Evolutionary conservation across 164 flowering plant genomes (phyloP), one percentile per base, ranked within the genome.

Genomic region (Vitis amurensis): DNA sequence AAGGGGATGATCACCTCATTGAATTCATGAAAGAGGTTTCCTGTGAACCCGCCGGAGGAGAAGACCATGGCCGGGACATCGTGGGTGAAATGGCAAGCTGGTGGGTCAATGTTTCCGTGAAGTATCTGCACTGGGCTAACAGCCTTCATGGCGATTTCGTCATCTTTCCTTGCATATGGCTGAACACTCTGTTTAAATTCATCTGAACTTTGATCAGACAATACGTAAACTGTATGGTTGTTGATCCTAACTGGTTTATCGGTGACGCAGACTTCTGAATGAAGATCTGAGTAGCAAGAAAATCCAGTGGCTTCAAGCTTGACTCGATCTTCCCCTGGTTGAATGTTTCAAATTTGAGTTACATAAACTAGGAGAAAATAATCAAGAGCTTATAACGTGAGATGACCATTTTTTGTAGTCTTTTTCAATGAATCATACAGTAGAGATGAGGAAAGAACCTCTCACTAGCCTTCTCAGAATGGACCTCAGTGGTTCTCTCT

Each of bases 1-100:
- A 87, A 70, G 4, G 90, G 90, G 59, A 85, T 74, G 17, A 83
- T 64, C 51, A 74, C 58, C 44, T 87, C 88, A 47, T 76, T 77
- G 67, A 85, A 74, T 31, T 83, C 89, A 60, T 87, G 89, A 65
- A 70, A 87, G 3, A 69, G n/a, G 66, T 85, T 87, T 2, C 85
- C 86, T 3, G 70, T 49, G 61, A 70, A 78, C 16, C 87, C 85
- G 0, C 81, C 81, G 1, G 81, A 53, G 27, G 88, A 80, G 73
- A 85, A 87, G 4, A 87, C 31, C n/a, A 84, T 70, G 6, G 85
- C 89, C 0, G 91, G 82, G 55, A 78, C 78, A 31, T 75, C 44
- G 67, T 85, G 87, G 6, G 16, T 61, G 64, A 73, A 55, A 30
- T 82, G 14, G 58, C 88, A 85, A 48, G 71, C 50, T 2, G 84